Evolutionary conservation across 1,284 basidiomycete species (phyloP).

Genomic region (Mycosarcoma maydis): DNA sequence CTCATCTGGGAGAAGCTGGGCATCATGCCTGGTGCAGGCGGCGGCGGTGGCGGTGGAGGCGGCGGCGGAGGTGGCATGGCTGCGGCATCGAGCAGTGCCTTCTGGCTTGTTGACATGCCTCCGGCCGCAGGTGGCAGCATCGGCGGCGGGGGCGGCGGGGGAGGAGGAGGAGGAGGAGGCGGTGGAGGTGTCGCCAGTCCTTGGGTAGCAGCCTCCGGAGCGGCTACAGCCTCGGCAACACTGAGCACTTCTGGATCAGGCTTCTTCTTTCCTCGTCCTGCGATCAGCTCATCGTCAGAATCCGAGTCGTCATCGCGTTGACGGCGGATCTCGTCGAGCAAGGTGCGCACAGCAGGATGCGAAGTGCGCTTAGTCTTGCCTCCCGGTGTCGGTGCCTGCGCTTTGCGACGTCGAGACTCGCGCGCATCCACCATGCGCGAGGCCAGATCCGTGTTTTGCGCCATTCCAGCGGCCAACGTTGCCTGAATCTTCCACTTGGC

Average conservation of each 20-base stretch:
- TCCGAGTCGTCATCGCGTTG: conserved; percentile 49
- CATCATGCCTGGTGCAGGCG: conserved; percentile 37
- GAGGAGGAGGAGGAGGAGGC: conserved; percentile 42
- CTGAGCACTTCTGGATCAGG: conserved; percentile 10
- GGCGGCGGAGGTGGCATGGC: conserved; percentile 52
- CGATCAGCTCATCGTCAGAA: conserved; percentile 43
- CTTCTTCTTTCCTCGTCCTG: conserved; percentile 42
- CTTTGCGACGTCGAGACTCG: conserved; percentile 47
- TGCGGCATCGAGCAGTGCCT: conserved; percentile 28
- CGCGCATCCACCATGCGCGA: conserved; percentile 62
- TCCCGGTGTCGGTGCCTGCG: conserved; percentile 11
- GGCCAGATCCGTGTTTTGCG: conserved; percentile 60
- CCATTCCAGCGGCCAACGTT: conserved; percentile 63
- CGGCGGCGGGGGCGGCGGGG: conserved; percentile 41
- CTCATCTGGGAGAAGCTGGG: conserved; percentile 16
- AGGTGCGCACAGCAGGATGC: conserved; percentile 41
- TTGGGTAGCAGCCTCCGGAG: conserved; percentile 1
- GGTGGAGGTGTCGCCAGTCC: conserved; percentile 32
- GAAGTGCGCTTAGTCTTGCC: conserved; percentile 29
- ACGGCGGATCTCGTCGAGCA: conserved; percentile 58
- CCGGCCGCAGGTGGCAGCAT: conserved; percentile 29
- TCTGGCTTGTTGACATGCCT: conserved; percentile 9
- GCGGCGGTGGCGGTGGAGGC: conserved; percentile 48
- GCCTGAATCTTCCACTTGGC: conserved; percentile 66
- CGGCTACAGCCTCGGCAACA: conserved; percentile 13